Conservation (phyloP, 2,329 filamentous ascomycete species). For the Colletotrichum endophyticum region DNA sequence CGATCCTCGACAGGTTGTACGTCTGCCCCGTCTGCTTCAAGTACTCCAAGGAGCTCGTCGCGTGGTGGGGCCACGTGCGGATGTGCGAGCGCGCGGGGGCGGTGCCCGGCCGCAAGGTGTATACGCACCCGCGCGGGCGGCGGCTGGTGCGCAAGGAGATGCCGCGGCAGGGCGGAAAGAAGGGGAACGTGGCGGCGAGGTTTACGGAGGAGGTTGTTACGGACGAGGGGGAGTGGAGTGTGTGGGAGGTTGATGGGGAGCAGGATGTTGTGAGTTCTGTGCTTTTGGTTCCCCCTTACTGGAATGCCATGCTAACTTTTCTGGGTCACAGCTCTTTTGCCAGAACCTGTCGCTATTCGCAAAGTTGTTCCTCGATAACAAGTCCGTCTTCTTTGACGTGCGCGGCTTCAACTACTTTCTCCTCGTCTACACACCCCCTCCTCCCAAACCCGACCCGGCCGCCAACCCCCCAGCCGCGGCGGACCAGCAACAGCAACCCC, state of each 20-base stretch:
- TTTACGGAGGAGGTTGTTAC: slow-evolving; percentile 49
- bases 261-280: slow-evolving; percentile 67
- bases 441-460: slow-evolving; percentile 31
- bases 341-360: slow-evolving; percentile 96
- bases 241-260: slow-evolving; percentile 94
- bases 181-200: slow-evolving; percentile 35
- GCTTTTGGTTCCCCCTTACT: not conserved
- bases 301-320: not conserved
- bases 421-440: slow-evolving; percentile 74
- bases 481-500: not conserved
- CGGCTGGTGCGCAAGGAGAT: slow-evolving; percentile 42
- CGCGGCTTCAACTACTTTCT: slow-evolving; percentile 94
- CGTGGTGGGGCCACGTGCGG: slow-evolving; percentile 63
- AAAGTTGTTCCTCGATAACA: slow-evolving; percentile 97
- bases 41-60: slow-evolving; percentile 72
- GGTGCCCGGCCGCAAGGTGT: slow-evolving; percentile 75
- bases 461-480: not conserved
- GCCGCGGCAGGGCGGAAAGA: slow-evolving; percentile 37
- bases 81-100: slow-evolving; percentile 57
- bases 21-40: slow-evolving; percentile 95
- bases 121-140: slow-evolving; percentile 61
- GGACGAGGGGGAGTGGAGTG: slow-evolving; percentile 77
- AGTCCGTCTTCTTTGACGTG: slow-evolving; percentile 98
- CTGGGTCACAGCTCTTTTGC: slow-evolving; percentile 70
- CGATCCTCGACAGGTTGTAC: slow-evolving; percentile 72